Percentiles rank a stretch among this genome's conserved stretches.
phyloP scores from a whole-genome alignment of 208 protist species.

The Phytomonas francai region DNA sequence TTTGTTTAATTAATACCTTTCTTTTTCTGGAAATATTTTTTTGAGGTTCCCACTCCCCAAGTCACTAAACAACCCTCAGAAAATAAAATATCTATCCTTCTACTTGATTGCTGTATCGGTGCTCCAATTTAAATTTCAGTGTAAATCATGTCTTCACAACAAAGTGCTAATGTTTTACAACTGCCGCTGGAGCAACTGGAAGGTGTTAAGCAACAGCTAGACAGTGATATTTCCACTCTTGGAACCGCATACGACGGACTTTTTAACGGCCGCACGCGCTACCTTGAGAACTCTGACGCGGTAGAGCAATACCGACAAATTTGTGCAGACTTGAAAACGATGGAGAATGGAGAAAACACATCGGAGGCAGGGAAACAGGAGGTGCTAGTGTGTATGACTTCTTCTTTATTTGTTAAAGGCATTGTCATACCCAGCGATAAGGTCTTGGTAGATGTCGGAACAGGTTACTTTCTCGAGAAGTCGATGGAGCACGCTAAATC shows the following conservation, averaged over 20 bases:
- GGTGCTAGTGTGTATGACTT: constrained; percentile 78
- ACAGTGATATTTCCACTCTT: constrained; percentile 68
- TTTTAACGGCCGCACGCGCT: constrained; percentile 60
- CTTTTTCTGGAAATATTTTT: background rate
- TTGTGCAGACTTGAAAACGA: constrained; percentile 23
- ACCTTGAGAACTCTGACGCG: constrained; percentile 64
- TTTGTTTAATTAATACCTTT: background rate
- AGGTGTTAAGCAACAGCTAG: constrained; percentile 81
- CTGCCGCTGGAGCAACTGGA: constrained; percentile 82
- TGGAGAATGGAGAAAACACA: constrained; percentile 12
- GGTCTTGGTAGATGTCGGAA: constrained; percentile 82
- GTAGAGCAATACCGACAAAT: constrained; percentile 59
- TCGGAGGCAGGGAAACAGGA: constrained; percentile 27
- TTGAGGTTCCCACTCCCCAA: background rate
- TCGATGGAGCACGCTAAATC: constrained; percentile 54
- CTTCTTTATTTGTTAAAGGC: constrained; percentile 67
- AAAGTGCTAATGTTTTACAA: constrained; percentile 55
- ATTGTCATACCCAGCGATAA: constrained; percentile 55
- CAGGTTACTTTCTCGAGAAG: constrained; percentile 83
- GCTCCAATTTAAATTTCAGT: background rate
- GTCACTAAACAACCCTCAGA: background rate
- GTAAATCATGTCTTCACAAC: background rate
- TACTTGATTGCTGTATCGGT: background rate
- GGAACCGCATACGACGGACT: constrained; percentile 77
- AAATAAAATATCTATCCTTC: background rate